These are phyloP conservation scores for Sideroxylon spinosum DNA, from an alignment of 179 eudicot species.

Conservation along the genomic window DNA sequence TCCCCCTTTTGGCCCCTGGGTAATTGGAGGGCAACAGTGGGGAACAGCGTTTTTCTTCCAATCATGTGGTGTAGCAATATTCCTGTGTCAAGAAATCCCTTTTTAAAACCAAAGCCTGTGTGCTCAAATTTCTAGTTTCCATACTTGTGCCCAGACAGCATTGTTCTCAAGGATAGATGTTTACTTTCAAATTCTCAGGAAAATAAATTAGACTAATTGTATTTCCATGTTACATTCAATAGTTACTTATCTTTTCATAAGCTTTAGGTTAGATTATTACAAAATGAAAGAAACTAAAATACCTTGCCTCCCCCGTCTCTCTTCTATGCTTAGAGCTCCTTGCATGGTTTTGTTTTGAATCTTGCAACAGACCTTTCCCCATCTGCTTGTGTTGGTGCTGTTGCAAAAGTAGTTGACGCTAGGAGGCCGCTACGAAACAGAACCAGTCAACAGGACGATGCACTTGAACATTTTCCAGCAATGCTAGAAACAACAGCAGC, in stretches of 20 bases:
- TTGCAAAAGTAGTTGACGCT: conserved; percentile 78
- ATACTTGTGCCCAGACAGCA: not conserved
- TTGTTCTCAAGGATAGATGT: not conserved
- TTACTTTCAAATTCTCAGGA: not conserved
- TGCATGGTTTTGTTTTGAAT: conserved; percentile 18
- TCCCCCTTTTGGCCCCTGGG: not conserved
- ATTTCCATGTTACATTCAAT: not conserved
- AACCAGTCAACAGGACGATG: conserved; percentile 17
- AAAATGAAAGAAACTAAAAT: not conserved
- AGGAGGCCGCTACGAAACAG: conserved; percentile 23
- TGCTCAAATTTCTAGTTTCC: not conserved
- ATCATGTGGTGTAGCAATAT: not conserved
- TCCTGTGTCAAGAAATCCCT: not conserved
- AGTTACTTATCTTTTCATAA: not conserved
- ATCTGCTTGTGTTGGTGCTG: conserved; percentile 72
- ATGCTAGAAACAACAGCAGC: conserved; percentile 98
- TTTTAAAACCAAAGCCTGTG: not conserved
- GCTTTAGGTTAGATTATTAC: not conserved
- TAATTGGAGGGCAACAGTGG: not conserved
- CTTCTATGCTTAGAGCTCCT: not conserved
- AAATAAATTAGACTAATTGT: not conserved
- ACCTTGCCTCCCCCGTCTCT: not conserved
- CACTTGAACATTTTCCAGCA: conserved; percentile 46
- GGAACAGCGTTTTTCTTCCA: not conserved
- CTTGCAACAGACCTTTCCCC: conserved; percentile 60